These are phyloP conservation scores for Colletotrichum theobromicola DNA, from an alignment of 2,329 filamentous ascomycete genomes.

Conservation along the genomic window DNA sequence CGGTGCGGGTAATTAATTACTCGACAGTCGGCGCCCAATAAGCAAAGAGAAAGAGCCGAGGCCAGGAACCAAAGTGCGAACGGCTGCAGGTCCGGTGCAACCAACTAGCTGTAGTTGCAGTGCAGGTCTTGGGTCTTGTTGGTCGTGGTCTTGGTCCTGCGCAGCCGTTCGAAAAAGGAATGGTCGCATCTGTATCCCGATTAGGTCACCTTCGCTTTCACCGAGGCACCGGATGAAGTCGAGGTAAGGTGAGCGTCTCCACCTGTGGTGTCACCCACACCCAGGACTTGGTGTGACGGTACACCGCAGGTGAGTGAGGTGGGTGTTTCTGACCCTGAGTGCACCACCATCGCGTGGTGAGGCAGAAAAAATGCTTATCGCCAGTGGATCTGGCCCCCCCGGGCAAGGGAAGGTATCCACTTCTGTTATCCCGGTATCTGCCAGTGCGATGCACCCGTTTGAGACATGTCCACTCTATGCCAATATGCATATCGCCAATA, in stretches of 20 bases:
- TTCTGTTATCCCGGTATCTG: not conserved
- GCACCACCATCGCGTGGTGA: not conserved
- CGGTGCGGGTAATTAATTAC: not conserved
- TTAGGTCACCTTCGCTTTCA: not conserved
- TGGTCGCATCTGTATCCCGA: conserved; percentile 8
- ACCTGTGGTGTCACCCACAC: not conserved
- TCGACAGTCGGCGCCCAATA: not conserved
- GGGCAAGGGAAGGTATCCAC: not conserved
- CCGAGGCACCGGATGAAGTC: not conserved
- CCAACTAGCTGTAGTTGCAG: not conserved
- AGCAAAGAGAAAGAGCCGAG: not conserved
- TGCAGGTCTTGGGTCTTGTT: not conserved
- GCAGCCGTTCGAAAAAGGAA: conserved; percentile 1
- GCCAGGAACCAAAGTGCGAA: not conserved
- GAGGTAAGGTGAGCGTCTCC: not conserved
- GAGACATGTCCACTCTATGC: not conserved
- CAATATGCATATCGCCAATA: not conserved
- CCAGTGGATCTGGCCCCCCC: not conserved
- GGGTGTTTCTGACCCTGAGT: not conserved
- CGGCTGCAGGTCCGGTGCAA: not conserved
- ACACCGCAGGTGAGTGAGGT: not conserved
- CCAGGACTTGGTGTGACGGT: not conserved
- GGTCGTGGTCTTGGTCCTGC: not conserved
- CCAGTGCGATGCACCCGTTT: not conserved
- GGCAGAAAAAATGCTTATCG: not conserved